A percentile compares a stretch with the other conserved stretches of the same genome.
phyloP scores from a whole-genome alignment of 257 asterid species.

The Gentiana straminea region DNA sequence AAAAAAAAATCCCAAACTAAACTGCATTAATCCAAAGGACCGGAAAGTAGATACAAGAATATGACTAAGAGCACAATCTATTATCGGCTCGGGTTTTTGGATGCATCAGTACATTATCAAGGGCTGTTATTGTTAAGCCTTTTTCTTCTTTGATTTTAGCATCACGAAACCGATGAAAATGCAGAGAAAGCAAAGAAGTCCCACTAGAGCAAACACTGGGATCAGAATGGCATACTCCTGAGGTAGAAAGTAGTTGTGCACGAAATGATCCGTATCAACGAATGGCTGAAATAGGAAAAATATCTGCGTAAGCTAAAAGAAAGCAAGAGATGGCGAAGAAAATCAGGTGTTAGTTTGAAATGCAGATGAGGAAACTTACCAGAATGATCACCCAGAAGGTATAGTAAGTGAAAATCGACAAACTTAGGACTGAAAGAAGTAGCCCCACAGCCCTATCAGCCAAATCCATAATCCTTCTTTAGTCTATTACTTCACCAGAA shows the following conservation, averaged over 20 bases:
- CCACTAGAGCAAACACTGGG: conserved; percentile 54
- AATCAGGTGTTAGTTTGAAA: background rate
- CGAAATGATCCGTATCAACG: conserved; percentile 70
- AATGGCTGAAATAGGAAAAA: conserved; percentile 60
- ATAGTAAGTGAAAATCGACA: conserved; percentile 78
- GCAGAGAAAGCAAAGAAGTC: conserved; percentile 53
- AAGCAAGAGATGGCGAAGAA: background rate
- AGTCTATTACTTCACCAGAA: background rate
- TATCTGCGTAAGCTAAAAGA: background rate
- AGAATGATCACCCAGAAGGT: conserved; percentile 86
- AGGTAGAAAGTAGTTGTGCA: conserved; percentile 86
- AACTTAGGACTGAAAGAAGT: conserved; percentile 59
- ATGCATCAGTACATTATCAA: background rate
- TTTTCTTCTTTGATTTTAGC: conserved; percentile 85
- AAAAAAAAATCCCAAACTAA: too few species aligned
- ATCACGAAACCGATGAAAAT: conserved; percentile 69
- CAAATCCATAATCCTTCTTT: conserved; percentile 27
- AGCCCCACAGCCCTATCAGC: conserved; percentile 79
- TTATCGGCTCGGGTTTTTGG: too few species aligned
- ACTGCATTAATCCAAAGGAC: too few species aligned
- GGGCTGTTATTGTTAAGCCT: conserved; percentile 37
- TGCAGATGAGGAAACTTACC: conserved; percentile 31
- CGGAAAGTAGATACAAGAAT: too few species aligned
- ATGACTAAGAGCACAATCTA: too few species aligned
- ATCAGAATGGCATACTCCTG: conserved; percentile 64